Evolutionary conservation across 108 stramenopile genomes (phyloP).

Genomic region (Cyclotella cryptica): DNA sequence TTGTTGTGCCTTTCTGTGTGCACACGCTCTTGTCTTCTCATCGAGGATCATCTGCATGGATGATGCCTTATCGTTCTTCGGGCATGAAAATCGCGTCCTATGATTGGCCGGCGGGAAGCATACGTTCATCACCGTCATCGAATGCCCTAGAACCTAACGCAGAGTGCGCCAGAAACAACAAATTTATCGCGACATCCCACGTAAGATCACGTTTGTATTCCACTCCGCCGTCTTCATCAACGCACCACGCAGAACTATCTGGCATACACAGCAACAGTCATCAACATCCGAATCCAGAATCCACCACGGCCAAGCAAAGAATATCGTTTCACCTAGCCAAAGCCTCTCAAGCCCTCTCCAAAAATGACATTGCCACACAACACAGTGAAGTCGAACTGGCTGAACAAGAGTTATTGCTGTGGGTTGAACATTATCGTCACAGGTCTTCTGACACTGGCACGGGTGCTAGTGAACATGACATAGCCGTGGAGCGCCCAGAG

Average conservation of each 20-base stretch:
- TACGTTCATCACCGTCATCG: too few relatives aligned
- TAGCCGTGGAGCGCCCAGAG: neutral
- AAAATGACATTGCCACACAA: conserved; percentile 12
- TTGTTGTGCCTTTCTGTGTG: too few relatives aligned
- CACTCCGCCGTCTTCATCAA: neutral
- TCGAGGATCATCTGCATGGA: too few relatives aligned
- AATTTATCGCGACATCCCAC: neutral
- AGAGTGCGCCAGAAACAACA: too few relatives aligned
- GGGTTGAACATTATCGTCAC: conserved; percentile 28
- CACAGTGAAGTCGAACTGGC: conserved; percentile 27
- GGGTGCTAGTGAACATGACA: neutral
- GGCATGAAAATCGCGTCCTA: too few relatives aligned
- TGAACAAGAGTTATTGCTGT: conserved; percentile 26
- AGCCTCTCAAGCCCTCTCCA: conserved; percentile 4
- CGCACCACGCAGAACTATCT: neutral
- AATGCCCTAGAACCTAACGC: too few relatives aligned
- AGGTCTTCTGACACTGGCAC: neutral
- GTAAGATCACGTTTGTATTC: neutral
- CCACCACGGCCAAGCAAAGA: neutral
- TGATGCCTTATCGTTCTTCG: too few relatives aligned
- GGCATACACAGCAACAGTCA: too few relatives aligned
- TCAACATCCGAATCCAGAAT: too few relatives aligned
- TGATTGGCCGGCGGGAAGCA: too few relatives aligned
- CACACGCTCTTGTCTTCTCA: too few relatives aligned
- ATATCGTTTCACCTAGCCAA: conserved; percentile 1